phyloP scores from a whole-genome alignment of 164 flowering plant genomes.

The Warburgia ugandensis region DNA sequence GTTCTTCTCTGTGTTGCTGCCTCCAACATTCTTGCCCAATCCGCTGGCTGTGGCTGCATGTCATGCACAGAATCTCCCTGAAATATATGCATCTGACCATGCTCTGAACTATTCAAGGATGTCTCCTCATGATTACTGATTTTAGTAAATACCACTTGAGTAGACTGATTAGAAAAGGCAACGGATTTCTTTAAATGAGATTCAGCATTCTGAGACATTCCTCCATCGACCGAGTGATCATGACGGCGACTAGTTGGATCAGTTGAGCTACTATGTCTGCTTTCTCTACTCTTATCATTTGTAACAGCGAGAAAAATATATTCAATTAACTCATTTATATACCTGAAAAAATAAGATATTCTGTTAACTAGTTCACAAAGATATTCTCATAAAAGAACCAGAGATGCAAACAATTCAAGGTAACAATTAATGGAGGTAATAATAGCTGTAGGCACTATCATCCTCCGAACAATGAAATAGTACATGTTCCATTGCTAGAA shows the following conservation, averaged over 20 bases:
- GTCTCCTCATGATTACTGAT: conserved; percentile 17
- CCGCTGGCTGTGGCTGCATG: conserved; percentile 44
- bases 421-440: too few species aligned
- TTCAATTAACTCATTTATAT: conserved; percentile 81
- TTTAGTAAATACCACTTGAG: conserved; percentile 20
- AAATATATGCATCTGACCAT: too few species aligned
- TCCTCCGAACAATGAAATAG: too few species aligned
- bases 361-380: too few species aligned
- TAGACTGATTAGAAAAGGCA: conserved; percentile 22
- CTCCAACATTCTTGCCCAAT: conserved; percentile 74
- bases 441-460: too few species aligned
- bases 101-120: too few species aligned
- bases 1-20: conserved; percentile 93
- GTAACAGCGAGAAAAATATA: conserved; percentile 39
- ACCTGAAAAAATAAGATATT: conserved; percentile 42
- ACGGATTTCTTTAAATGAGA: conserved; percentile 15
- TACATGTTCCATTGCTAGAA: too few species aligned
- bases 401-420: too few species aligned
- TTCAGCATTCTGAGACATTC: conserved; percentile 14
- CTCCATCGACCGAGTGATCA: conserved; percentile 18
- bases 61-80: conserved; percentile 20
- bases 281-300: conserved; percentile 23
- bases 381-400: too few species aligned
- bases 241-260: conserved; percentile 10
- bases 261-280: conserved; percentile 23